phyloP scores from a whole-genome alignment of 306 rosid genomes.

The Dicorynia guianensis region DNA sequence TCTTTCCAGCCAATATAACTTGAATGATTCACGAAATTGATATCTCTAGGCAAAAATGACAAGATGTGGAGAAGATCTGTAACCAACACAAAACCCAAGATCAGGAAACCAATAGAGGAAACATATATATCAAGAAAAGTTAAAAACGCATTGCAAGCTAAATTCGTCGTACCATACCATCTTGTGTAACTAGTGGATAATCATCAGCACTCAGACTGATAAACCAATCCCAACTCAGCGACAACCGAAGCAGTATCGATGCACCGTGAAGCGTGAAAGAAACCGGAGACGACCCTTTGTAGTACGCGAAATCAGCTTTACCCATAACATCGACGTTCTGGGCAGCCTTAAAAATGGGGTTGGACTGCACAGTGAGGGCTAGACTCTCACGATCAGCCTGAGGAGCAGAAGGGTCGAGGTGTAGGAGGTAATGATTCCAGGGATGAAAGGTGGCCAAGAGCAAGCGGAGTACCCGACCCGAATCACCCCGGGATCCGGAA shows the following conservation, averaged over 20 bases:
- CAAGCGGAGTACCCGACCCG: conserved; percentile 63
- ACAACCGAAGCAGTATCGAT: conserved; percentile 72
- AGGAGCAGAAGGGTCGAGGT: conserved; percentile 77
- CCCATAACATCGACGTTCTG: conserved; percentile 84
- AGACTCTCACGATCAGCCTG: conserved; percentile 65
- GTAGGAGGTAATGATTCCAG: conserved; percentile 81
- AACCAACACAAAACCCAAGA: conserved; percentile 44
- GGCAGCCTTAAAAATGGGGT: conserved; percentile 81
- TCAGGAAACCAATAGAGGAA: conserved; percentile 20
- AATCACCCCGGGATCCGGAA: conserved; percentile 70
- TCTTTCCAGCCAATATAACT: conserved; percentile 97
- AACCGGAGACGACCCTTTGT: conserved; percentile 71
- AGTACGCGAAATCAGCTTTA: conserved; percentile 75
- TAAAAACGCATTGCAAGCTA: not conserved
- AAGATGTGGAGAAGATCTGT: conserved; percentile 93
- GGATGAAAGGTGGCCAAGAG: conserved; percentile 75
- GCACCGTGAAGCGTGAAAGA: conserved; percentile 85
- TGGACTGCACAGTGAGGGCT: conserved; percentile 65
- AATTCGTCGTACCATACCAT: conserved; percentile 60
- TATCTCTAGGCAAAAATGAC: conserved; percentile 85
- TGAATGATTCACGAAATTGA: conserved; percentile 92
- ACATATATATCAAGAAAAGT: not conserved
- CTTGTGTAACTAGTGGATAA: conserved; percentile 90
- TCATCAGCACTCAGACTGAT: conserved; percentile 65
- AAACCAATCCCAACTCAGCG: conserved; percentile 90